Conservation (phyloP, 2,329 filamentous ascomycete genomes). For the Sordariomycetes sp. region DNA sequence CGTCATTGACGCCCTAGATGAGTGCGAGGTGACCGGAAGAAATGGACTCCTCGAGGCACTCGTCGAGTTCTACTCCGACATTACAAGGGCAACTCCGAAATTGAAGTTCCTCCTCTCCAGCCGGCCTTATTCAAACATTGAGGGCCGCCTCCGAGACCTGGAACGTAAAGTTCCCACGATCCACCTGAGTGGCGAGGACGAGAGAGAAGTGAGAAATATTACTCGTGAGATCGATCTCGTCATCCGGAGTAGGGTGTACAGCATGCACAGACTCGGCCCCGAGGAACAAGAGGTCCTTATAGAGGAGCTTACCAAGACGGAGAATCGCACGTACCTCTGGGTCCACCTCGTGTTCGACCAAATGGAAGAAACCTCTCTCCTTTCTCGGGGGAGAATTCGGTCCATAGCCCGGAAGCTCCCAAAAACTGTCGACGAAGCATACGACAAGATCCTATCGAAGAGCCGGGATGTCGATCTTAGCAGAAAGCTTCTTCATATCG, state of each 20-base stretch:
- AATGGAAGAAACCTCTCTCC: slow-evolving; percentile 7
- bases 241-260: slow-evolving; percentile 3
- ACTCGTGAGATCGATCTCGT: slow-evolving; percentile 11
- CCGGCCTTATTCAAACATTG: slow-evolving; percentile 16
- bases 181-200: slow-evolving; percentile 10
- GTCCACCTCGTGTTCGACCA: slow-evolving; percentile 12
- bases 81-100: neutral
- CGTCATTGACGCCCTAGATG: slow-evolving; percentile 29
- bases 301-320: slow-evolving; percentile 6
- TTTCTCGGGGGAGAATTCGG: slow-evolving; percentile 6
- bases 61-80: neutral
- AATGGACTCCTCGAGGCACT: neutral
- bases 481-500: slow-evolving; percentile 12
- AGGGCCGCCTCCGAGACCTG: slow-evolving; percentile 8
- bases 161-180: slow-evolving; percentile 7
- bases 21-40: slow-evolving; percentile 17
- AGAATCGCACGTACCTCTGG: slow-evolving; percentile 16
- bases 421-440: slow-evolving; percentile 13
- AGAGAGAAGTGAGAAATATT: slow-evolving; percentile 8
- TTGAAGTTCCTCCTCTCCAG: slow-evolving; percentile 26
- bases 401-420: slow-evolving; percentile 10
- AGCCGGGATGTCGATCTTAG: slow-evolving; percentile 6
- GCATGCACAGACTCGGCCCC: neutral
- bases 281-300: slow-evolving; percentile 8
- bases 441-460: slow-evolving; percentile 14